Evolutionary conservation across 139 green algal species (phyloP).

Genomic region (Limnomonas spitsbergensis): DNA sequence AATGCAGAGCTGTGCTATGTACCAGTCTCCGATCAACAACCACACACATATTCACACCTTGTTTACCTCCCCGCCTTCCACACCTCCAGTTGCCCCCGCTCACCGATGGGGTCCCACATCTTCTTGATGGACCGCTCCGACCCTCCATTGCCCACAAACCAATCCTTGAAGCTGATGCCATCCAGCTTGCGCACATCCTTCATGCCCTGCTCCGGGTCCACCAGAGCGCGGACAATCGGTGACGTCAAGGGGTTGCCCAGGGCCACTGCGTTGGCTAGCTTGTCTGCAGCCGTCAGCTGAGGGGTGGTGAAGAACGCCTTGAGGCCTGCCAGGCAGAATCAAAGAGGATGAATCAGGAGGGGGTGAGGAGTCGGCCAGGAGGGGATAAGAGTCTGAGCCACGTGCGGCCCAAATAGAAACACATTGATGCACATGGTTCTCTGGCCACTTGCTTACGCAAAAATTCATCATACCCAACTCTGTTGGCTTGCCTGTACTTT

Average conservation of each 20-base stretch:
- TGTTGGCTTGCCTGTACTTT: no score
- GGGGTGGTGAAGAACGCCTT: constrained; percentile 95
- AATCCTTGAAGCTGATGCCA: constrained; percentile 87
- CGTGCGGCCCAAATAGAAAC: no score
- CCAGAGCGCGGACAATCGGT: constrained; percentile 82
- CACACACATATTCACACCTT: no score
- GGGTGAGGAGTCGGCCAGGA: no score
- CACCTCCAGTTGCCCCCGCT: constrained; percentile 11
- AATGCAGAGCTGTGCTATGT: no score
- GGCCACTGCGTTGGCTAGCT: constrained; percentile 83
- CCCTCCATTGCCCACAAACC: constrained; percentile 87
- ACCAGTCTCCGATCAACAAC: no score
- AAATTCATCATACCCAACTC: no score
- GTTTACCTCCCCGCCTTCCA: not conserved
- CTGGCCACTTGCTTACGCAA: no score
- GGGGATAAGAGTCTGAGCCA: no score
- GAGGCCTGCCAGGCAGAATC: constrained; percentile 58
- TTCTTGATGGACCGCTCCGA: constrained; percentile 78
- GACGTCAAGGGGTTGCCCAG: constrained; percentile 88
- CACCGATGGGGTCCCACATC: constrained; percentile 96
- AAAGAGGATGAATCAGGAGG: no score
- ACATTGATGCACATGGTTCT: no score
- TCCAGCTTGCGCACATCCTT: constrained; percentile 80
- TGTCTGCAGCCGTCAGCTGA: constrained; percentile 81
- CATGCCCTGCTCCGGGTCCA: constrained; percentile 87